Evolutionary conservation across 2,329 filamentous ascomycete genomes (phyloP), one percentile per base, ranked within the genome.

Genomic region (Cladophialophora psammophila): DNA sequence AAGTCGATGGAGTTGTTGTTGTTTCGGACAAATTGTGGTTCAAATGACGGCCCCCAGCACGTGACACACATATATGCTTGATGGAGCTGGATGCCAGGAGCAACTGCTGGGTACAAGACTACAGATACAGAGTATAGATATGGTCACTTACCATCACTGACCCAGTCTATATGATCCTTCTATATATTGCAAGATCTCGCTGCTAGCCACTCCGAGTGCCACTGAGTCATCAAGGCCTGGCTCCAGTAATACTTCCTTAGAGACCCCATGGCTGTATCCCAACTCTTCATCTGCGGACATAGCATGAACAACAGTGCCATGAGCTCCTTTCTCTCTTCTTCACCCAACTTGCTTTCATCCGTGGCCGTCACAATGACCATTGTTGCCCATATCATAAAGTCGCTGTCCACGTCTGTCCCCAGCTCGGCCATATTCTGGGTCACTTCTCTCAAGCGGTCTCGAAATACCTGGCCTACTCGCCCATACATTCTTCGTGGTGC

Each of bases 381-480:
- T n/a, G 34, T 26, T 6, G 54, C 15, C 54, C 54, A 57, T n/a
- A 57, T 40, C 54, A 26, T 40, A 20, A 57, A 57, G 20, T 57
- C 15, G 6, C 18, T 36, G 36, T 57, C 54, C 32, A 26, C 35
- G 6, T 38, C 34, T 13, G 34, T 18, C 54, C 36, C 35, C 20
- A 18, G 18, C 54, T 57, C 32, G 20, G 15, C 32, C 54, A 57
- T 57, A 26, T 26, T 12, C 54, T 40, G 13, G 18, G 36, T 38
- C 32, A 8, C 5, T 15, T 57, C 54, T 38, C 12, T 34, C 15
- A 56, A 13, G 34, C 34, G 34, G 15, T 57, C 54, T 35, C 54
- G 13, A 36, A 40, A 31, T 42, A 42, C 15, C n/a, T 36, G 54
- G 5, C 35, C 35, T 20, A 40, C 9, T 35, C 54, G 34, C 12